phyloP scores from a whole-genome alignment of 2,329 filamentous ascomycete genomes.

The Fusarium haematococcum region DNA sequence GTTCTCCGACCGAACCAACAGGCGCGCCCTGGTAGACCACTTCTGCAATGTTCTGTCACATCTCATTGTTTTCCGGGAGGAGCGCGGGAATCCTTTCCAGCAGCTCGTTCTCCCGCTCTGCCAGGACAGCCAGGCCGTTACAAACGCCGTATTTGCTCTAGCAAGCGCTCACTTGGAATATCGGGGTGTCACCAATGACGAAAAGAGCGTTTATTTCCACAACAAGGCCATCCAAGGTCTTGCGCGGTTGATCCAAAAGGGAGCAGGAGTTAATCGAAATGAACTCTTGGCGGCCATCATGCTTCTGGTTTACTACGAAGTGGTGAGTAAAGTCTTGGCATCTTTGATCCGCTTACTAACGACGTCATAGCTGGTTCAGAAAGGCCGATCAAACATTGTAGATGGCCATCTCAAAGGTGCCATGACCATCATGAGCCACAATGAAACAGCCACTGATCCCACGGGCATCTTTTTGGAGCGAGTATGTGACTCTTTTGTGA shows the following conservation, averaged over 20 bases:
- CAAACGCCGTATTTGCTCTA: conserved; percentile 87
- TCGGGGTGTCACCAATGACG: conserved; percentile 62
- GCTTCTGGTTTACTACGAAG: conserved; percentile 72
- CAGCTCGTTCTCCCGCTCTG: conserved; percentile 72
- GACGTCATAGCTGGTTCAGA: conserved; percentile 66
- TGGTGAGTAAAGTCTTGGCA: conserved; percentile 57
- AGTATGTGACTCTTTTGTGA: conserved; percentile 51
- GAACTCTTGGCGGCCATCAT: conserved; percentile 72
- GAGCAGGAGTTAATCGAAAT: conserved; percentile 62
- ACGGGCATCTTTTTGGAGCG: conserved; percentile 70
- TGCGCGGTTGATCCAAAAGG: conserved; percentile 66
- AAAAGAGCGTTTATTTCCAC: conserved; percentile 70
- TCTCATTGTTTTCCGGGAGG: conserved; percentile 73
- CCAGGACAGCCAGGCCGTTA: conserved; percentile 68
- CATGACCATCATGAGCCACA: conserved; percentile 69
- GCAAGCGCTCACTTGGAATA: conserved; percentile 86
- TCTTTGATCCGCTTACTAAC: conserved; percentile 9
- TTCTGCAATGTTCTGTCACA: conserved; percentile 74
- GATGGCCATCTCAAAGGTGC: conserved; percentile 72
- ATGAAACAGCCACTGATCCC: conserved; percentile 58
- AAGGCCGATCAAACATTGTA: conserved; percentile 69
- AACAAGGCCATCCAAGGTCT: conserved; percentile 70
- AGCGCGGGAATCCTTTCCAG: conserved; percentile 72
- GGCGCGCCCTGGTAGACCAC: conserved; percentile 69
- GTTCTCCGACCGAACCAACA: conserved; percentile 65